A percentile compares a stretch with the other conserved stretches of the same genome.
Conservation (phyloP, 345 rosid genomes). For the Salix dunnii region DNA sequence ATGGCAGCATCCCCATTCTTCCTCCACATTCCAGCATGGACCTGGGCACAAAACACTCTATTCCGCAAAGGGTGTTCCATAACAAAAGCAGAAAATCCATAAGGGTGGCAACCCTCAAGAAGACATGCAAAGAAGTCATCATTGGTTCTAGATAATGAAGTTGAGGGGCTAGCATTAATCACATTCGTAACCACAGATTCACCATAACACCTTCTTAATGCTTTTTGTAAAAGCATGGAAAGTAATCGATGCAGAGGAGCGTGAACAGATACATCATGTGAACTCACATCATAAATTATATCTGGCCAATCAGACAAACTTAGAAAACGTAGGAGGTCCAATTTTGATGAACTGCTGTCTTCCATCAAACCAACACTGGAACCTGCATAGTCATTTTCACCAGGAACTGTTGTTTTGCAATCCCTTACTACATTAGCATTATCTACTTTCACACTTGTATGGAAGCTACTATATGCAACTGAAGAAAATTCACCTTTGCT, state of each 20-base stretch:
- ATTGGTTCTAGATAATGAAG: slow-evolving; percentile 25
- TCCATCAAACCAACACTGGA: slow-evolving; percentile 35
- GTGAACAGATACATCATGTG: slow-evolving; percentile 73
- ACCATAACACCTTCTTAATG: slow-evolving; percentile 59
- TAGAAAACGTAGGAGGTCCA: slow-evolving; percentile 36
- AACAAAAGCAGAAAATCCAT: slow-evolving; percentile 72
- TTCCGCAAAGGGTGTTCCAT: slow-evolving; percentile 91
- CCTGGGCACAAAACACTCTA: slow-evolving; percentile 87
- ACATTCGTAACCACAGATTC: slow-evolving; percentile 38
- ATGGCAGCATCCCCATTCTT: slow-evolving; percentile 81
- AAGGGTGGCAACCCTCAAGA: slow-evolving; percentile 60
- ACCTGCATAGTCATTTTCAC: slow-evolving; percentile 36
- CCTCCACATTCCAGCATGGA: slow-evolving; percentile 95
- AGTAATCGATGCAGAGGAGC: slow-evolving; percentile 78
- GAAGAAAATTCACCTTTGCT: slow-evolving; percentile 42
- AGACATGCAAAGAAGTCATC: slow-evolving; percentile 63
- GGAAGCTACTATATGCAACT: slow-evolving; percentile 25
- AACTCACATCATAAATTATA: slow-evolving; percentile 70
- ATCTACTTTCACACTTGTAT: slow-evolving; percentile 34
- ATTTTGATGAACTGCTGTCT: slow-evolving; percentile 32
- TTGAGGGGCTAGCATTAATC: slow-evolving; percentile 25
- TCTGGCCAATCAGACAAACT: slow-evolving; percentile 69
- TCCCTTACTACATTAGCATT: slow-evolving; percentile 35
- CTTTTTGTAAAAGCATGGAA: slow-evolving; percentile 68
- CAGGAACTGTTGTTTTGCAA: slow-evolving; percentile 19